These are phyloP conservation scores for Tolypocladium sp. DNA, from an alignment of 2,329 filamentous ascomycete species.

Conservation along the genomic window DNA sequence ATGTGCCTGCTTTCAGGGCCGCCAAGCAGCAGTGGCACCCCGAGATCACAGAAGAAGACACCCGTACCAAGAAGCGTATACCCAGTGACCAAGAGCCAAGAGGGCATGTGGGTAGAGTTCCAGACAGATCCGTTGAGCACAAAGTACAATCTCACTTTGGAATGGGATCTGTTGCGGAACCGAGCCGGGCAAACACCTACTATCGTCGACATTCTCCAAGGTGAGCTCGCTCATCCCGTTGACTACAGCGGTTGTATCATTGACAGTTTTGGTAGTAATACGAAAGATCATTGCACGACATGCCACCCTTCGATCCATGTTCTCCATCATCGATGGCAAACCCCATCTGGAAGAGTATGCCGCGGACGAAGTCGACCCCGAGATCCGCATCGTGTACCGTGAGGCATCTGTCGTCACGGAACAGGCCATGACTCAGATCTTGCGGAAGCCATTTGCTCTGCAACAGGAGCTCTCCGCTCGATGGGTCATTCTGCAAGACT, in stretches of 20 bases:
- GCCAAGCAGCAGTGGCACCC: background rate
- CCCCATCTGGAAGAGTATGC: constrained; percentile 1
- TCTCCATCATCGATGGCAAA: background rate
- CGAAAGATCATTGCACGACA: constrained; percentile 3
- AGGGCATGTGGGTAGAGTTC: constrained; percentile 6
- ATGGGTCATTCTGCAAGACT: constrained; percentile 4
- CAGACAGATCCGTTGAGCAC: constrained; percentile 2
- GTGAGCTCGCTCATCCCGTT: background rate
- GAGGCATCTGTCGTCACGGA: background rate
- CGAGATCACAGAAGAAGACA: background rate
- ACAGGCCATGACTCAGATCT: background rate
- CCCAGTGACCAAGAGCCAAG: constrained; percentile 6
- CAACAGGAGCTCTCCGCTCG: constrained; percentile 2
- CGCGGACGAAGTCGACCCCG: constrained; percentile 1
- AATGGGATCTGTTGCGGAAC: constrained; percentile 1
- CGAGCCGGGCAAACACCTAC: background rate
- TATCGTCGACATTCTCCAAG: background rate
- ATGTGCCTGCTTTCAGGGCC: constrained; percentile 1
- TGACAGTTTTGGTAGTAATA: background rate
- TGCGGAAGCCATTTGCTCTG: constrained; percentile 2
- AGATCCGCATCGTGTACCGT: constrained; percentile 3
- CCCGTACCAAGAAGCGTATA: background rate
- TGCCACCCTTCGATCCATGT: constrained; percentile 1
- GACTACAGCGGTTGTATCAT: too few species aligned
- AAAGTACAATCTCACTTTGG: constrained; percentile 6